These are phyloP conservation scores for Diaporthe destruens DNA, from an alignment of 2,329 filamentous ascomycete species.

Conservation along the genomic window DNA sequence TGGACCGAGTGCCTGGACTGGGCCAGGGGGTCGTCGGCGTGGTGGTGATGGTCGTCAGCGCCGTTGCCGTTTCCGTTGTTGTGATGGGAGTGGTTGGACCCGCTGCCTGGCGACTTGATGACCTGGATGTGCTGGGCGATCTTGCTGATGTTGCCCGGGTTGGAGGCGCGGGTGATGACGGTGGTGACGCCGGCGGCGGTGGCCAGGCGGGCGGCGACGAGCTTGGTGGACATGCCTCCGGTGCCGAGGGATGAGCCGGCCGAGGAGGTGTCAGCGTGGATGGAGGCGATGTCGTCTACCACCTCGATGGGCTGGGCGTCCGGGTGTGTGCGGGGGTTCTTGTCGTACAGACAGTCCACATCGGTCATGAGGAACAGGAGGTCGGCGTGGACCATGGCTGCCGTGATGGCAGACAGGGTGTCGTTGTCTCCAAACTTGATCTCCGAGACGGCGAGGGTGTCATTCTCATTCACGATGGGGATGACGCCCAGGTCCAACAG, in stretches of 20 bases:
- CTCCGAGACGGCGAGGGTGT: constrained; percentile 95
- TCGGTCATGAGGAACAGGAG: constrained; percentile 99
- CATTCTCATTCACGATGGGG: constrained; percentile 98
- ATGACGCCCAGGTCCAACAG: constrained; percentile 95
- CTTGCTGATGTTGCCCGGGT: constrained; percentile 88
- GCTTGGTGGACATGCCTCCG: constrained; percentile 98
- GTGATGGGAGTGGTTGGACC: constrained; percentile 46
- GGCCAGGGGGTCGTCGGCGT: constrained; percentile 52
- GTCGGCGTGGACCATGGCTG: constrained; percentile 96
- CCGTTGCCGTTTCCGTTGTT: constrained; percentile 46
- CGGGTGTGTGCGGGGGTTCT: constrained; percentile 87
- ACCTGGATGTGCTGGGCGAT: constrained; percentile 87
- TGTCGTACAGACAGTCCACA: constrained; percentile 96
- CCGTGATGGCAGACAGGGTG: constrained; percentile 94
- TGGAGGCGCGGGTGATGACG: constrained; percentile 93
- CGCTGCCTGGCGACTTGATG: constrained; percentile 56
- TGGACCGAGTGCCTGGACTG: constrained; percentile 58
- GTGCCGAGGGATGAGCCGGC: constrained; percentile 91
- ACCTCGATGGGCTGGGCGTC: constrained; percentile 92
- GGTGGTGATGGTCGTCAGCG: constrained; percentile 44
- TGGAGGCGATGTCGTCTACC: constrained; percentile 85
- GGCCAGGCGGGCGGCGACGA: constrained; percentile 90
- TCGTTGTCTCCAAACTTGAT: constrained; percentile 99
- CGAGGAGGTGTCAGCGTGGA: constrained; percentile 90
- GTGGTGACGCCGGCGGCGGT: constrained; percentile 96